Conservation (phyloP, 2,329 filamentous ascomycete genomes). For the Teratosphaeria epicoccoides region DNA sequence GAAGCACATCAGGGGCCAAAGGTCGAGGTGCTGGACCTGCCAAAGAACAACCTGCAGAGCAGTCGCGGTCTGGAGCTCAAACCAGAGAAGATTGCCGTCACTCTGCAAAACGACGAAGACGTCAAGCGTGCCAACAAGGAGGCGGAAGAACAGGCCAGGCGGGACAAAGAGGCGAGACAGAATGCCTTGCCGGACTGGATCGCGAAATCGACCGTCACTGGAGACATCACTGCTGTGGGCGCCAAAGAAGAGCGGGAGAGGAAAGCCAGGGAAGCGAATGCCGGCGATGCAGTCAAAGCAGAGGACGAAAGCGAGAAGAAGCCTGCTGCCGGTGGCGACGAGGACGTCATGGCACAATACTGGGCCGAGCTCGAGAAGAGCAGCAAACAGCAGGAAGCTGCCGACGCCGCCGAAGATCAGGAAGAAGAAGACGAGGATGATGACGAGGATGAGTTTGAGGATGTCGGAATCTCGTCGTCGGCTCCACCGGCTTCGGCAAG, state of each 20-base stretch:
- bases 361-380: conserved; percentile 57
- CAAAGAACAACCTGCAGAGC: conserved; percentile 22
- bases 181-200: conserved; percentile 29
- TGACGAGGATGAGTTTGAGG: conserved; percentile 42
- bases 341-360: conserved; percentile 52
- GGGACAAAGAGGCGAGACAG: conserved; percentile 25
- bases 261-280: conserved; percentile 28
- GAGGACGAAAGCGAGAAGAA: conserved; percentile 17
- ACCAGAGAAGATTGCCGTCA: conserved; percentile 27
- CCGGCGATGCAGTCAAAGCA: conserved; percentile 14
- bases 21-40: conserved; percentile 25
- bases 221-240: conserved; percentile 36
- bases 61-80: conserved; percentile 25
- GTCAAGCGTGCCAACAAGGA: conserved; percentile 24
- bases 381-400: conserved; percentile 36
- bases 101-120: conserved; percentile 26
- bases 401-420: conserved; percentile 38
- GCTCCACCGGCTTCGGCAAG: conserved; percentile 21
- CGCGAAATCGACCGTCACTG: conserved; percentile 26
- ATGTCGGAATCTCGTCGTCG: conserved; percentile 41
- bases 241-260: conserved; percentile 28
- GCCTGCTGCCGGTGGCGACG: conserved; percentile 25
- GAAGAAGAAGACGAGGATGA: conserved; percentile 42
- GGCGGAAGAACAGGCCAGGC: conserved; percentile 19
- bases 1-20: conserved; percentile 51